Conservation (phyloP, 495 filamentous ascomycete genomes). For the Neurospora africana region DNA sequence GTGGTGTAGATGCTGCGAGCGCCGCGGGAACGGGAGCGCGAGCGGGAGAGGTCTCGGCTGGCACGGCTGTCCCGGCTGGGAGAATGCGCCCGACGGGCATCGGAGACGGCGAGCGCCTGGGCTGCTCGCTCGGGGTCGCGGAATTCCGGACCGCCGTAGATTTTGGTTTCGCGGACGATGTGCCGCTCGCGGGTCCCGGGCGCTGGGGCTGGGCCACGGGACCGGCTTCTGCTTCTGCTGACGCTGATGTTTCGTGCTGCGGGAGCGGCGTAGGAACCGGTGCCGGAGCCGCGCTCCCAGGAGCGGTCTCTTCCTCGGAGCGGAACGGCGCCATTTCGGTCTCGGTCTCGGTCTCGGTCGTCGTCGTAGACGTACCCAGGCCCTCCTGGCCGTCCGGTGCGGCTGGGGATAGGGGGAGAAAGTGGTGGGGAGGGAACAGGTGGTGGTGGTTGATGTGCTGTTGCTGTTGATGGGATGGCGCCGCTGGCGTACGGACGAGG, state of each 20-base stretch:
- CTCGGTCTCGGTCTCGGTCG: background rate
- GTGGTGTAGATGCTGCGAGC: background rate
- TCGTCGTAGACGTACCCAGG: background rate
- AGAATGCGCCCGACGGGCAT: background rate
- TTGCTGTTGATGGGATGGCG: background rate
- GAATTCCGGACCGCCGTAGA: background rate
- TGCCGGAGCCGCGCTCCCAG: background rate
- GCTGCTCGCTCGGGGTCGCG: background rate
- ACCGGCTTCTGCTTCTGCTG: background rate
- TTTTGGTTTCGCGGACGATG: background rate
- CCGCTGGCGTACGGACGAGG: background rate
- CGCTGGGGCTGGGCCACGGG: background rate
- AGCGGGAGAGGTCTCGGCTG: background rate
- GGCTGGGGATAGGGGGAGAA: background rate
- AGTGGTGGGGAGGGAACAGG: background rate
- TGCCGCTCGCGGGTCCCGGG: background rate
- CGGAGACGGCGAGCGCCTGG: background rate
- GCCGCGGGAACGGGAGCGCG: background rate
- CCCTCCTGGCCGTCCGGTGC: background rate
- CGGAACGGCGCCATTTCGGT: background rate
- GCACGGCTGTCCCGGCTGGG: background rate
- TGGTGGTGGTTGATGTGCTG: background rate
- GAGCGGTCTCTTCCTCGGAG: background rate
- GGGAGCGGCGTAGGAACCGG: background rate
- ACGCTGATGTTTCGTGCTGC: background rate